These are phyloP conservation scores for Fusarium domesticum DNA, from an alignment of 2,329 filamentous ascomycete species.

Conservation along the genomic window DNA sequence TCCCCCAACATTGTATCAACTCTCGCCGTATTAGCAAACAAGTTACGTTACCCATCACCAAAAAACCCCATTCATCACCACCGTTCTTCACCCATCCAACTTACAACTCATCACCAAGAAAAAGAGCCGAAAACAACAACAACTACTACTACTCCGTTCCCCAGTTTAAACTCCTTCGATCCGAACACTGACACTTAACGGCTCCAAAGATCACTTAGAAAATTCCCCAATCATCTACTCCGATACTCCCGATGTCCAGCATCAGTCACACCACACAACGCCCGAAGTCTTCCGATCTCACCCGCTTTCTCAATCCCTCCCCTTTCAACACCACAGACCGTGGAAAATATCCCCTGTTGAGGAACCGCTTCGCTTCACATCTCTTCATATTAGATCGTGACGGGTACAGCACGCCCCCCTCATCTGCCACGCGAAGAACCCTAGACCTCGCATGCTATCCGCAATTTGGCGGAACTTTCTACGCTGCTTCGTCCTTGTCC, in stretches of 20 bases:
- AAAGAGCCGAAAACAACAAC: too few species aligned
- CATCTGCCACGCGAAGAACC: background rate
- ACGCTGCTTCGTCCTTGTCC: background rate
- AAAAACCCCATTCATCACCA: background rate
- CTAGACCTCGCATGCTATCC: background rate
- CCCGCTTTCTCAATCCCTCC: constrained; percentile 3
- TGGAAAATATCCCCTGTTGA: background rate
- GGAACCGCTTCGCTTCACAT: background rate
- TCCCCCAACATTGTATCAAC: too few species aligned
- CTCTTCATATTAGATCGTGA: too few species aligned
- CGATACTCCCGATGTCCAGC: constrained; percentile 14
- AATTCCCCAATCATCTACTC: constrained; percentile 3
- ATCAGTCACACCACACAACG: constrained; percentile 20
- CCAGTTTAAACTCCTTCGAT: background rate
- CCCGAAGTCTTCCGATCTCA: constrained; percentile 15
- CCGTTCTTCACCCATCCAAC: background rate
- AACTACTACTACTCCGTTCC: too few species aligned
- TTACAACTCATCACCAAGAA: too few species aligned
- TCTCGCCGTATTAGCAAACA: too few species aligned
- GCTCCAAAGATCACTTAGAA: background rate
- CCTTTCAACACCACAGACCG: background rate
- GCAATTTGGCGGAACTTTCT: background rate
- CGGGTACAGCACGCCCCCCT: too few species aligned
- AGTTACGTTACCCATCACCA: background rate
- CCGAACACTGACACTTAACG: background rate